Evolutionary conservation across 2,329 filamentous ascomycete genomes (phyloP), one percentile per base, ranked within the genome.

Genomic region (Exophiala sideris): DNA sequence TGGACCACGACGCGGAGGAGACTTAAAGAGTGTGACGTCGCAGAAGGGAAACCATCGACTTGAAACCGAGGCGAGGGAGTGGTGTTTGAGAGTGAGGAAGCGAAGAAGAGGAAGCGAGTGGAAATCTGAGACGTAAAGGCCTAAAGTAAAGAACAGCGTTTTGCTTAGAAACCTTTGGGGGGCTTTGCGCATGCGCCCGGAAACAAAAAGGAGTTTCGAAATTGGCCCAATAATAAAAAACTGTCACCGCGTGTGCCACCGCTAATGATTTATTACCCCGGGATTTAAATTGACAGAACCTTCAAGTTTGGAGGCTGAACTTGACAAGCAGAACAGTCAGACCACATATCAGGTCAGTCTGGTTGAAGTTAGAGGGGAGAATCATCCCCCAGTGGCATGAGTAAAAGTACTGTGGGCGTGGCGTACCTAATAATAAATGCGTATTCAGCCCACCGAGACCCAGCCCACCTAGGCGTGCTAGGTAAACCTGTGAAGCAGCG

Each of bases 151-250:
- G 46, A n/a, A 18, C n/a, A 20, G 36, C n/a, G 33, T 11, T 39
- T 39, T 48, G 46, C 33, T 48, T 36, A 47, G 45, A 44, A 44
- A 44, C 41, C 24, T 3, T 11, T 32, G 40, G 12, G 10, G 24
- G 24, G 24, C 24, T 29, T 29, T 29, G 24, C 24, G 24, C 24
- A 29, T 29, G 24, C 24, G 24, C 7, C 24, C 24, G 24, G 24
- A 29, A 29, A 29, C 24, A 8, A 29, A 29, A 29, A 29, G 24
- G 24, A 29, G 24, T 29, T 29, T 29, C 24, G 24, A 29, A 29
- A 29, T 29, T 29, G 24, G 24, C 24, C 36, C 36, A 39, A 39
- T 8, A 29, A 8, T 29, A 29, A 8, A 29, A 29, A 29, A 5
- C 5, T 29, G 24, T 29, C 24, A 29, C 24, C 24, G 24, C 24